Percentiles rank a stretch among this genome's conserved stretches.
Evolutionary conservation across 306 rosid species (phyloP).

Genomic region (Lagenaria siceraria): DNA sequence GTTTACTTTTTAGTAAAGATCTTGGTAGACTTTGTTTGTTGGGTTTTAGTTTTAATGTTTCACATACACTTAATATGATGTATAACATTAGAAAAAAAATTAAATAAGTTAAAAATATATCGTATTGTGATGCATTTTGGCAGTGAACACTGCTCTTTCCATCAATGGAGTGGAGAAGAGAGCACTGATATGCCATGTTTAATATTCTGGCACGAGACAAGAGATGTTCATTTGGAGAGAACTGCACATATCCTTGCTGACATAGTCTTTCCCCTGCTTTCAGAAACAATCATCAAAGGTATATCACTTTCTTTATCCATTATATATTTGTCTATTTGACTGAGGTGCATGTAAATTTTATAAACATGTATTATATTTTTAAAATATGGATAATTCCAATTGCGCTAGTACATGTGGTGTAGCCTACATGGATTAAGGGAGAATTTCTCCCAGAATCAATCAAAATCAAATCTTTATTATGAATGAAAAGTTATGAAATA

Average conservation of each 20-base stretch:
- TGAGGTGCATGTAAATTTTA: not conserved
- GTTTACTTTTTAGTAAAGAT: not conserved
- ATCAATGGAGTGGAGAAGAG: constrained; percentile 19
- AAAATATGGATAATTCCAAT: not conserved
- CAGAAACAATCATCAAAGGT: constrained; percentile 75
- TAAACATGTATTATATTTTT: not conserved
- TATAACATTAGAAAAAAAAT: not conserved
- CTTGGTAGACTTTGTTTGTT: not conserved
- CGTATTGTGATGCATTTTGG: constrained; percentile 20
- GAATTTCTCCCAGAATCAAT: too few relatives aligned
- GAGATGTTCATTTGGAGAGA: constrained; percentile 23
- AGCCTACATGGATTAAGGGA: too few relatives aligned
- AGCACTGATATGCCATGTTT: constrained; percentile 45
- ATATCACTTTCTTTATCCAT: constrained; percentile 7
- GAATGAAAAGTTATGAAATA: too few relatives aligned
- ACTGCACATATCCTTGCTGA: constrained; percentile 36
- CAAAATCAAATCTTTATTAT: too few relatives aligned
- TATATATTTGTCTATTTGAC: not conserved
- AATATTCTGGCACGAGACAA: constrained; percentile 32
- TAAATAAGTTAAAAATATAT: constrained; percentile 5
- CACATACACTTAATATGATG: not conserved
- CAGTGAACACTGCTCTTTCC: constrained; percentile 56
- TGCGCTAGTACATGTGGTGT: not conserved
- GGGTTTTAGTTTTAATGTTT: not conserved
- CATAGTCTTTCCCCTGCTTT: constrained; percentile 50